These are phyloP conservation scores for Stephania cephalantha DNA, from an alignment of 164 flowering plant species.

Conservation along the genomic window DNA sequence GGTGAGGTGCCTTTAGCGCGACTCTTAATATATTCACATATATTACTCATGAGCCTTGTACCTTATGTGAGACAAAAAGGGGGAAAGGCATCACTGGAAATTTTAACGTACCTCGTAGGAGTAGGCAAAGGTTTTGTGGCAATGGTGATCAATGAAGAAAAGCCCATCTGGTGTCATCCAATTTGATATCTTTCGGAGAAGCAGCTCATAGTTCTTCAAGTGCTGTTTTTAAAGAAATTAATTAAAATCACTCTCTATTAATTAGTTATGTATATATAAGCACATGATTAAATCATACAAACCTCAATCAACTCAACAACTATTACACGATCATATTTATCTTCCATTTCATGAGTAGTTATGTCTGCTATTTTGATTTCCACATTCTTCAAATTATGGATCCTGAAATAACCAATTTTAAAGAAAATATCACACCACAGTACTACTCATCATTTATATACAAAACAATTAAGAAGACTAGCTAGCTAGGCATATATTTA, in stretches of 20 bases:
- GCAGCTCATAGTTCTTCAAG: constrained; percentile 2
- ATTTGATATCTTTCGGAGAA: constrained; percentile 9
- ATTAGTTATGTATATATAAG: background rate
- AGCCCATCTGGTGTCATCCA: constrained; percentile 7
- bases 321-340: constrained; percentile 2
- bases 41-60: background rate
- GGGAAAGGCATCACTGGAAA: too few species aligned
- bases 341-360: constrained; percentile 6
- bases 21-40: too few species aligned
- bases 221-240: background rate
- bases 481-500: background rate
- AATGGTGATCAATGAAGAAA: constrained; percentile 4
- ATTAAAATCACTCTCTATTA: too few species aligned
- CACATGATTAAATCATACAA: background rate
- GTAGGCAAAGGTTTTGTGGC: constrained; percentile 5
- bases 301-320: constrained; percentile 5
- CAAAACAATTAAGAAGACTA: too few species aligned
- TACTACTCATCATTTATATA: too few species aligned
- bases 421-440: background rate
- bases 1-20: too few species aligned
- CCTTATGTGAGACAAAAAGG: too few species aligned
- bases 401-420: background rate
- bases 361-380: constrained; percentile 11
- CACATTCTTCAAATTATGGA: constrained; percentile 5
- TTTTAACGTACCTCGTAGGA: background rate